A percentile compares a stretch with the other conserved stretches of the same genome.
phyloP scores from a whole-genome alignment of 1,284 basidiomycete genomes.

The Leccinum pachyderme region DNA sequence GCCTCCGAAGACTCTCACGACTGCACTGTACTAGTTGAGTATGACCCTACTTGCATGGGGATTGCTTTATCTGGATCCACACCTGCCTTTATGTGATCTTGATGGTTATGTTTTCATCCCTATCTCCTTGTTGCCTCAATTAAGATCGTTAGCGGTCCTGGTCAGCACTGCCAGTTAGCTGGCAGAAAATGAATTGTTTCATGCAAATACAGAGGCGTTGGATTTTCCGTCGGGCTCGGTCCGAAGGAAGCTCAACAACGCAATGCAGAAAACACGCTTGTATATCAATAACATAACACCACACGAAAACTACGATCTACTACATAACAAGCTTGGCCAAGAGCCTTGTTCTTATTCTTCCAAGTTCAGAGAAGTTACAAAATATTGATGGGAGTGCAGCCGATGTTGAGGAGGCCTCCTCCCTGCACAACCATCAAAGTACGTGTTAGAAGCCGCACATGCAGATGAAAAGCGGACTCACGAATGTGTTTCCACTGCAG shows the following conservation, averaged over 20 bases:
- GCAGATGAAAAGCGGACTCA: conserved; percentile 5
- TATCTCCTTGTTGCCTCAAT: no score
- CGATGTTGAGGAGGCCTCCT: conserved; percentile 7
- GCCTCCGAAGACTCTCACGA: no score
- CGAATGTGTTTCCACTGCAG: conserved; percentile 14
- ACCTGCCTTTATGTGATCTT: no score
- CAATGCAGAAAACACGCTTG: not conserved
- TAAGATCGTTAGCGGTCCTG: no score
- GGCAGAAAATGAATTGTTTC: no score
- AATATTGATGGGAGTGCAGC: conserved; percentile 13
- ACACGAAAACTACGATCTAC: not conserved
- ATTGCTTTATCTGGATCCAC: no score
- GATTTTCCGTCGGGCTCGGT: not conserved
- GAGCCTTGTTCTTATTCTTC: not conserved
- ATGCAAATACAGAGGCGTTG: no score
- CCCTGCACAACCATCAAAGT: not conserved
- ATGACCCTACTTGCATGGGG: no score
- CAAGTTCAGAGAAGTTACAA: not conserved
- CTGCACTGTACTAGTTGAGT: no score
- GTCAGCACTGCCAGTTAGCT: no score
- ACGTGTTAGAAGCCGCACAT: not conserved
- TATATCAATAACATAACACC: not conserved
- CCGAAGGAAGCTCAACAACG: not conserved
- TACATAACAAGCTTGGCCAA: not conserved
- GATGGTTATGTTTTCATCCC: no score